Evolutionary conservation across 176 grass and related monocot species (phyloP).

Genomic region (Aegilops speltoides): DNA sequence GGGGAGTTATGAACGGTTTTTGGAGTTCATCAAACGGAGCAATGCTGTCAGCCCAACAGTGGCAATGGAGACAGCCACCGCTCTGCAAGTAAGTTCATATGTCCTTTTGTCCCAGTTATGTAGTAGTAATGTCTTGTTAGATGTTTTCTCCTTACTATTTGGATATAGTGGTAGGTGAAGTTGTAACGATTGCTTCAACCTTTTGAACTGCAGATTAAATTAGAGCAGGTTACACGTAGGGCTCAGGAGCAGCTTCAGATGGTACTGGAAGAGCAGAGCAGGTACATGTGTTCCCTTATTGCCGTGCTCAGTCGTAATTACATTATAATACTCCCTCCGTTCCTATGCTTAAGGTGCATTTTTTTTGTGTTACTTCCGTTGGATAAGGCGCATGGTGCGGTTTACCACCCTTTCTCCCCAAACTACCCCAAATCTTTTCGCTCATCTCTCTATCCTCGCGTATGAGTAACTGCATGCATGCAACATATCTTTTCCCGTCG

Average conservation of each 20-base stretch:
- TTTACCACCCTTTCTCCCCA: not conserved
- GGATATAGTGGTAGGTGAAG: constrained; percentile 12
- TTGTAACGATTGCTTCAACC: constrained; percentile 19
- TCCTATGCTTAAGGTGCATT: not conserved
- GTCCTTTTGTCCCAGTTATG: not conserved
- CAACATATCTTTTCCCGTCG: not conserved
- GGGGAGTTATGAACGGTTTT: constrained; percentile 86
- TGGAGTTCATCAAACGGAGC: constrained; percentile 87
- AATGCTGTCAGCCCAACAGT: constrained; percentile 95
- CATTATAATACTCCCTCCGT: not conserved
- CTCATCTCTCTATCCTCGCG: not conserved
- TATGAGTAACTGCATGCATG: not conserved
- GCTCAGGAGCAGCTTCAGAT: constrained; percentile 97
- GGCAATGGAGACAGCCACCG: constrained; percentile 88
- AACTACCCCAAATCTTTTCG: not conserved
- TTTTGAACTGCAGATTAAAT: constrained; percentile 72
- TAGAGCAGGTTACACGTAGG: constrained; percentile 86
- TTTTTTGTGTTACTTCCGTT: not conserved
- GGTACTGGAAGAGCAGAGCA: constrained; percentile 93
- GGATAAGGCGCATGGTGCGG: not conserved
- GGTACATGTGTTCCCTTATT: constrained; percentile 45
- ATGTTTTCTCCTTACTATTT: constrained; percentile 13
- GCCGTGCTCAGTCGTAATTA: not conserved
- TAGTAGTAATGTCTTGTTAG: not conserved
- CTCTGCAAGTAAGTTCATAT: constrained; percentile 65